Evolutionary conservation across 371 early-diverging fungal species (phyloP), one percentile per base, ranked within the genome.

Genomic region (Cokeromyces recurvatus): DNA sequence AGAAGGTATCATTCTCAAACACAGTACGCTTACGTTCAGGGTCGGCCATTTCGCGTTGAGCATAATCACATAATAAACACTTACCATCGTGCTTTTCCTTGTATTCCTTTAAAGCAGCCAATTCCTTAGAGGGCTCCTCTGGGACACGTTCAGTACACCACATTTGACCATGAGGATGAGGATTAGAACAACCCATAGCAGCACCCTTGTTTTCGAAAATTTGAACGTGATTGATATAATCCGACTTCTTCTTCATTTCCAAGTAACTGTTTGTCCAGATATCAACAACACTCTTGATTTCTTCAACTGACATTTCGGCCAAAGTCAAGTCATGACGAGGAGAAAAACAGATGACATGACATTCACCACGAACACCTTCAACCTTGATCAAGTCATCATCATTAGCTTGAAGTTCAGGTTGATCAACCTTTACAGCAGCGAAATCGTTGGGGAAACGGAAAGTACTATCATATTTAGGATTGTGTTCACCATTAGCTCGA

Each of bases 141-240:
- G 95, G 94, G 3, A 95, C 71, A 32, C 77, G 64, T 25, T 89
- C 88, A 9, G 89, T 83, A 22, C 91, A 89, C 97, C 97, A 97
- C 55, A 90, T 81, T 68, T 94, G 91, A 24, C 88, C 82, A 39
- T 90, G 89, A 21, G 95, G 95, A 56, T 97, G 95, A 20, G 95
- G 95, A 61, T 92, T 95, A 12, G 91, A 90, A 66, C 95, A 95
- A 11, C 95, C 95, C 95, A 97, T 95, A 46, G 84, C 81, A 2
- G 85, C 73, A n/a, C 97, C 97, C 72, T 95, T 95, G 74, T 95
- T 97, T 58, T 97, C 96, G 74, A 97, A 97, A 27, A 95, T 77
- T 67, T 95, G 94, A 21, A 90, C 86, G 57, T 94, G 86, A n/a
- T 64, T 62, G 48, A 90, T 71, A 20, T 47, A 55, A 0, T 64